Conservation (phyloP, 306 rosid genomes). For the Inga leiocalycina region DNA sequence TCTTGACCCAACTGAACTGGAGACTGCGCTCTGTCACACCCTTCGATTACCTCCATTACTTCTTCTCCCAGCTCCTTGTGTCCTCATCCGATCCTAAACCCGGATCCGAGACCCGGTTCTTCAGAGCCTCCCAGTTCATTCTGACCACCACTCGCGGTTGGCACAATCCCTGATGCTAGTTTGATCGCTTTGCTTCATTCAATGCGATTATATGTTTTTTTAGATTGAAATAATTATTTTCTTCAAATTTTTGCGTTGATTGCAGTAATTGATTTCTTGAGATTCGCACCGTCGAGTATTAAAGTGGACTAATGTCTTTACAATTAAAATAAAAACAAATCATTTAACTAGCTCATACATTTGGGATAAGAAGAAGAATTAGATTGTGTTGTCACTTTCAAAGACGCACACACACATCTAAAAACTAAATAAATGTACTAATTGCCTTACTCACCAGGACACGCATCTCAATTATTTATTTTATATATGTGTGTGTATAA, state of each 20-base stretch:
- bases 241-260: not conserved
- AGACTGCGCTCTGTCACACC: slow-evolving; percentile 75
- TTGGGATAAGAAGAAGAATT: no score
- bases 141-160: slow-evolving; percentile 63
- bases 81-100: slow-evolving; percentile 28
- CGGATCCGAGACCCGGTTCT: slow-evolving; percentile 6
- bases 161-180: not conserved
- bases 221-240: not conserved
- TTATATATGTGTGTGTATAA: no score
- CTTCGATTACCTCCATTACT: slow-evolving; percentile 60
- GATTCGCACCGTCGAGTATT: slow-evolving; percentile 55
- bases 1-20: slow-evolving; percentile 66
- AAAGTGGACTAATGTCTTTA: no score
- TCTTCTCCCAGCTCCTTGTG: slow-evolving; percentile 52
- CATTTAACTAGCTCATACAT: no score
- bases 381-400: no score
- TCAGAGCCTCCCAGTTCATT: slow-evolving; percentile 53
- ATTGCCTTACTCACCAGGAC: no score
- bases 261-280: slow-evolving; percentile 63
- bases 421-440: no score
- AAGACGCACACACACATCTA: no score
- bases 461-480: no score
- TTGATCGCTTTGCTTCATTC: not conserved
- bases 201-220: no score
- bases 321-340: no score